Evolutionary conservation across 2,329 filamentous ascomycete genomes (phyloP), one percentile per base, ranked within the genome.

Genomic region (Aurifilum marmelostoma): DNA sequence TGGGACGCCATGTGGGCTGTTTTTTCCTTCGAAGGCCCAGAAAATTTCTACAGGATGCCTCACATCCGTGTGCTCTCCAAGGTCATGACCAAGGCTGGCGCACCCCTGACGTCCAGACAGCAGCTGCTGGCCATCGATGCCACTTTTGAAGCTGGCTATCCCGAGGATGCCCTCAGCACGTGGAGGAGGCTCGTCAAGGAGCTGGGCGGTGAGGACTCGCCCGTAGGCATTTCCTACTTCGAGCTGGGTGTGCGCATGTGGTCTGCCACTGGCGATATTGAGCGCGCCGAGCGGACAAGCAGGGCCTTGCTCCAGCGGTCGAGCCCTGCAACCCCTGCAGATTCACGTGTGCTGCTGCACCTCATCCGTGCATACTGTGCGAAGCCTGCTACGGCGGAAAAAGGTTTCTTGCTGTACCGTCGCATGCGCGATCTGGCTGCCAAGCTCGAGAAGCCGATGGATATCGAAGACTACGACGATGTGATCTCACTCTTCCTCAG

Each of bases 401-500:
- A 84, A 71, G 92, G 92, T 0, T 95, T 91, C 88, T 79, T 84
- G 32, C 77, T 87, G 1, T 96, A 95, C 77, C 80, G 88, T 50
- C 83, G 84, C 65, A 82, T 97, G 73, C 88, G 89, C 70, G 80
- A 83, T 34, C 83, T 86, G 16, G 69, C 69, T 3, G 34, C 61
- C 18, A 29, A 69, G 29, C 64, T 71, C 37, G 64, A 62, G 5
- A 71, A 71, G 37, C 69, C 83, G 0, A 90, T 94, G 80, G 86
- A 83, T 3, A 89, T 94, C 75, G 81, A 88, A 24, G 91, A 97
- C 75, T 97, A 94, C 74, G 93, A 97, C 76, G 82, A 86, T 70
- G 85, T 94, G 47, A 89, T 91, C 61, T 85, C 90, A 27, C 87
- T 87, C 59, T 92, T 97, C 75, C 80, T 97, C 34, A 83, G 89